Percentiles rank a stretch among this genome's conserved stretches.
These are phyloP conservation scores for Ensete ventricosum DNA, from an alignment of 176 grass and related monocot species.

Conservation along the genomic window DNA sequence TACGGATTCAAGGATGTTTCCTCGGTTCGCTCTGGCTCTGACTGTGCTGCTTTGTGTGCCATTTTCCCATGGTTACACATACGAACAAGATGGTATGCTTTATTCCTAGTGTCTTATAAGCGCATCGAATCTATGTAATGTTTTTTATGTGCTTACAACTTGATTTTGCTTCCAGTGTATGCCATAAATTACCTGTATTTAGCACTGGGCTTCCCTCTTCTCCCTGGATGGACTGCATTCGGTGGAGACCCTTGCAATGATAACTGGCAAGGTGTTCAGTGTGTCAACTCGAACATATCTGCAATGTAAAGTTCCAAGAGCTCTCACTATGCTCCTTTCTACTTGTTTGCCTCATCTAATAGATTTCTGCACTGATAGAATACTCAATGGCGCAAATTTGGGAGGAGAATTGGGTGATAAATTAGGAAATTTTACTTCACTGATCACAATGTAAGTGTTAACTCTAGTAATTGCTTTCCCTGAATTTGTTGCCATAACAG, in stretches of 20 bases:
- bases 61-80: conserved; percentile 1
- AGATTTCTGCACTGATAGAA: conserved; percentile 34
- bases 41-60: neutral
- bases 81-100: conserved; percentile 9
- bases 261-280: conserved; percentile 74
- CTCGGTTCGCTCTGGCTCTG: neutral
- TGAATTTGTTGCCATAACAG: neutral
- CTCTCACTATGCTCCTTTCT: neutral
- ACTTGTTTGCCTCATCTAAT: neutral
- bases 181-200: conserved; percentile 77
- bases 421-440: conserved; percentile 65
- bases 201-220: conserved; percentile 56
- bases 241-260: conserved; percentile 88
- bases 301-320: conserved; percentile 50
- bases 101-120: no score
- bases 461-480: neutral
- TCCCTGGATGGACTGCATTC: conserved; percentile 63
- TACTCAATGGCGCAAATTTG: conserved; percentile 49
- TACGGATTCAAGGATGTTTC: neutral
- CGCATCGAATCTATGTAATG: neutral
- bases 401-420: conserved; percentile 54
- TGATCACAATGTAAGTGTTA: conserved; percentile 50
- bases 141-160: no score
- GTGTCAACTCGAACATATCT: conserved; percentile 58
- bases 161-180: conserved; percentile 44